phyloP scores from a whole-genome alignment of 2,329 filamentous ascomycete species.

The Alternaria alternata region DNA sequence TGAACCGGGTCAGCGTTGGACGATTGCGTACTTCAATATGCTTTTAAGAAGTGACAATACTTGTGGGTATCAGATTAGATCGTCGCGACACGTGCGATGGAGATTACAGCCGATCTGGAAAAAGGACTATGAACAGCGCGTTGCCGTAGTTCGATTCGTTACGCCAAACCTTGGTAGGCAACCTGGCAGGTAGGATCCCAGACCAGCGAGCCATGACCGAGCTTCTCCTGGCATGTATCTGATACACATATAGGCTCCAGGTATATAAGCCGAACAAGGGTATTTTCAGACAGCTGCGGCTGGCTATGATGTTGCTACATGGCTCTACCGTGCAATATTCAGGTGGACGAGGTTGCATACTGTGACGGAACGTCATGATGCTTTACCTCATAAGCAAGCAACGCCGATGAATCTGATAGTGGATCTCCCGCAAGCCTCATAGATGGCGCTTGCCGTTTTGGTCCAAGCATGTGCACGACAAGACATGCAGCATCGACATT shows the following conservation, averaged over 20 bases:
- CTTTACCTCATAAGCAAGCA: conserved; percentile 30
- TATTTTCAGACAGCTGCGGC: conserved; percentile 16
- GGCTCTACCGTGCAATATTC: conserved; percentile 21
- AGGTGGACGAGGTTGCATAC: conserved; percentile 35
- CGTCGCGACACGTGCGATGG: neutral
- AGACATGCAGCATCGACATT: conserved; percentile 28
- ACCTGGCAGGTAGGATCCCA: neutral
- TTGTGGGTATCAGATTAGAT: neutral
- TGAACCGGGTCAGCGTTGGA: neutral
- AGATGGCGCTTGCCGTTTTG: conserved; percentile 24
- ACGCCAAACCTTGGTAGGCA: neutral
- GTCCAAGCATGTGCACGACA: conserved; percentile 25
- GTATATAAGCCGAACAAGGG: conserved; percentile 9
- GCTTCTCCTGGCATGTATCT: conserved; percentile 34
- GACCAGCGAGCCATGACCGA: conserved; percentile 24
- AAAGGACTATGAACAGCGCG: neutral
- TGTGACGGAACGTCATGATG: conserved; percentile 18
- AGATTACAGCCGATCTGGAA: neutral
- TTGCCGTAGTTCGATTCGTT: neutral
- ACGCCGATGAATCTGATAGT: conserved; percentile 20
- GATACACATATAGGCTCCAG: neutral
- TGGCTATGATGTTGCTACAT: conserved; percentile 15
- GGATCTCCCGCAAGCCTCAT: conserved; percentile 33
- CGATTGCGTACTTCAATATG: neutral
- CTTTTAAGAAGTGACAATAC: neutral